phyloP scores from a whole-genome alignment of 805 yeast species.

The Metschnikowia cerradonensis region DNA sequence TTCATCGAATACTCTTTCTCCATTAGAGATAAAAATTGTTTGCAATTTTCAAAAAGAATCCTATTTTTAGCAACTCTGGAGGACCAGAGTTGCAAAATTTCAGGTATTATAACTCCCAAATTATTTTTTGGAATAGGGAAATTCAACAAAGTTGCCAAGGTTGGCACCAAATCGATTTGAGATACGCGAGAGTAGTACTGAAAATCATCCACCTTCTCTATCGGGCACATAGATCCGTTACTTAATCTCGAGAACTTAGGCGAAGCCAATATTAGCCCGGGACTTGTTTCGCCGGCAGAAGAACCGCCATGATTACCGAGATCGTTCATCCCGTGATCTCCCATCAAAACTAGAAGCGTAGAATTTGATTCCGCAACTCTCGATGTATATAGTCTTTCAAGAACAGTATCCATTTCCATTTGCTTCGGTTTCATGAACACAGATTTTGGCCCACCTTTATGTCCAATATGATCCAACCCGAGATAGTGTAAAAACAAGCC shows the following conservation, averaged over 20 bases:
- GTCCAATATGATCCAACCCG: constrained; percentile 97
- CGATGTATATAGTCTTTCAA: constrained; percentile 45
- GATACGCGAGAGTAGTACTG: constrained; percentile 50
- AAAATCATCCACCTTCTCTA: constrained; percentile 40
- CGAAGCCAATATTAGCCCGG: constrained; percentile 72
- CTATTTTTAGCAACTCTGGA: constrained; percentile 26
- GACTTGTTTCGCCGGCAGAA: constrained; percentile 83
- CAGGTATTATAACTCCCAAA: constrained; percentile 66
- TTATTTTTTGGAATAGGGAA: constrained; percentile 68
- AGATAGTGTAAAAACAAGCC: constrained; percentile 82
- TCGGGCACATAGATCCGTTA: constrained; percentile 31
- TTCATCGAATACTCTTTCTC: constrained; percentile 33
- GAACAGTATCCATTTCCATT: constrained; percentile 74
- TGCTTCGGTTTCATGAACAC: constrained; percentile 80
- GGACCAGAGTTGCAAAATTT: constrained; percentile 52
- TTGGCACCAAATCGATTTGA: constrained; percentile 74
- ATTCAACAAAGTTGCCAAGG: constrained; percentile 56
- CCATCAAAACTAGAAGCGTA: constrained; percentile 72
- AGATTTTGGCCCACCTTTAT: constrained; percentile 88
- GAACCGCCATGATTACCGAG: constrained; percentile 97
- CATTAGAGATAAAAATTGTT: constrained; percentile 50
- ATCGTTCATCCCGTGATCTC: constrained; percentile 97
- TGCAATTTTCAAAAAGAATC: constrained; percentile 51
- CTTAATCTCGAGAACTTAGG: constrained; percentile 43
- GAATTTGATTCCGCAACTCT: constrained; percentile 18